These are phyloP conservation scores for Saturnispora diversa DNA, from an alignment of 805 yeast species.

Conservation along the genomic window DNA sequence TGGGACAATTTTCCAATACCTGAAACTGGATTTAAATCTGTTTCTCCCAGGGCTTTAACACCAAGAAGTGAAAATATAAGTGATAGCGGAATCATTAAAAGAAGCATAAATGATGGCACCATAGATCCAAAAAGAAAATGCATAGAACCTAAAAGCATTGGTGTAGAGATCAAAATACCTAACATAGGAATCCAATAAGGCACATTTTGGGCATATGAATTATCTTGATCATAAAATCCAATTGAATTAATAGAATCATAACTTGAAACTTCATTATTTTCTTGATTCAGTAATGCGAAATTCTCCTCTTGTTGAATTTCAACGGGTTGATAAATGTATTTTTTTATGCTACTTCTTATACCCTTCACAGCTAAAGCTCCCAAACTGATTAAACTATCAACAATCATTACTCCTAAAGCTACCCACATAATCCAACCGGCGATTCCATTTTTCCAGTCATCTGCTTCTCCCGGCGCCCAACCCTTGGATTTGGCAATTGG, in stretches of 20 bases:
- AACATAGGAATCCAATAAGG: conserved; percentile 14
- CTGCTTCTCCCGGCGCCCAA: conserved; percentile 88
- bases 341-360: no score
- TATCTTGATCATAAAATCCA: conserved; percentile 17
- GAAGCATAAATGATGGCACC: conserved; percentile 63
- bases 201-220: conserved; percentile 22
- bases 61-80: conserved; percentile 76
- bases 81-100: conserved; percentile 66
- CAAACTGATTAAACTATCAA: conserved; percentile 80
- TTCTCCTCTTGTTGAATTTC: conserved; percentile 1
- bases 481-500: conserved; percentile 61
- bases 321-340: no score
- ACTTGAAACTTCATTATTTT: not conserved
- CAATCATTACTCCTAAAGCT: conserved; percentile 86
- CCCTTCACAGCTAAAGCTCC: conserved; percentile 4
- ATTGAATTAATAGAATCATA: not conserved
- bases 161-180: conserved; percentile 60
- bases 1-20: conserved; percentile 95
- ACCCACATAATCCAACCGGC: conserved; percentile 98
- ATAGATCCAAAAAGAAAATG: conserved; percentile 59
- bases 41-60: conserved; percentile 91
- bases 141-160: conserved; percentile 60
- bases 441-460: conserved; percentile 89
- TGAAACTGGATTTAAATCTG: conserved; percentile 93
- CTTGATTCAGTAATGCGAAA: conserved; percentile 1